phyloP scores from a whole-genome alignment of 257 asterid genomes.

The Solanum pennellii region DNA sequence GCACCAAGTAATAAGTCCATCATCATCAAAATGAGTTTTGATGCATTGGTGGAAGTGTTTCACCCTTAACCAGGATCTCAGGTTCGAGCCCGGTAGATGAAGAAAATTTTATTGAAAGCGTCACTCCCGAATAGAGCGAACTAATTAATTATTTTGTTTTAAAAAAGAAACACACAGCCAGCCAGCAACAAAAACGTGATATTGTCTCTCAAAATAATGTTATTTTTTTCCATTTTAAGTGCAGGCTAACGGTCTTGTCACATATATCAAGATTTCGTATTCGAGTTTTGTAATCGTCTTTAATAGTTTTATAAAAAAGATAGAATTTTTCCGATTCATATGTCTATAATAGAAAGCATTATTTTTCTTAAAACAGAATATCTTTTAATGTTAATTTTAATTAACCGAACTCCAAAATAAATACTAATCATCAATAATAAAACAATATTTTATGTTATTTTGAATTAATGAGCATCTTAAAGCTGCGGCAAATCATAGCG shows the following conservation, averaged over 20 bases:
- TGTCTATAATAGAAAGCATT: neutral
- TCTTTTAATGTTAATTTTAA: fast-evolving
- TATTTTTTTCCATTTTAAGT: neutral
- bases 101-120: fast-evolving
- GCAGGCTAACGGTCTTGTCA: neutral
- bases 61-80: too few species aligned
- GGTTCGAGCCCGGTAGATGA: fast-evolving
- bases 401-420: fast-evolving
- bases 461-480: neutral
- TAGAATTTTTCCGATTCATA: neutral
- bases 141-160: neutral
- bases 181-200: neutral
- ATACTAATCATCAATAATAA: neutral
- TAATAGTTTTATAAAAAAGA: neutral
- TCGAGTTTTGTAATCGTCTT: neutral
- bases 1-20: neutral
- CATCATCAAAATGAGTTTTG: neutral
- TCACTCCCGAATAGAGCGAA: fast-evolving
- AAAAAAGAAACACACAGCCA: neutral
- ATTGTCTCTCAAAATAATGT: neutral
- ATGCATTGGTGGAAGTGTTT: too few species aligned
- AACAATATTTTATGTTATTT: neutral
- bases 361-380: neutral
- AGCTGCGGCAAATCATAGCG: neutral
- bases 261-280: neutral